Conservation (phyloP, 2,329 filamentous ascomycete species). For the Cercospora sojina region DNA sequence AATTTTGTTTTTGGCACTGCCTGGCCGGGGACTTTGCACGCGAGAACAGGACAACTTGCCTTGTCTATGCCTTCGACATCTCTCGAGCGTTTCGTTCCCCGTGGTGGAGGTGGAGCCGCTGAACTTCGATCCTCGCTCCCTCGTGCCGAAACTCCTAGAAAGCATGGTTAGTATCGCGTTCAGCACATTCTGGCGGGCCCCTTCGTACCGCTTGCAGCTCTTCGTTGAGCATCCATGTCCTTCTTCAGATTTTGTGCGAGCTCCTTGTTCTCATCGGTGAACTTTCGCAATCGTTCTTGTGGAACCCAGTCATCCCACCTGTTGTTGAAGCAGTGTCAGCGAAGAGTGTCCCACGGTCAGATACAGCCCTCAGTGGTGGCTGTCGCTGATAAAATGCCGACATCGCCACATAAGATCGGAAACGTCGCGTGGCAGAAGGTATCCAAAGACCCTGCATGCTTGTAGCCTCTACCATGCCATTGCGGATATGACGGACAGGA, state of each 20-base stretch:
- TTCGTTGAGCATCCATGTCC: slow-evolving; percentile 63
- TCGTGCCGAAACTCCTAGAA: slow-evolving; percentile 56
- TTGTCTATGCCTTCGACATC: slow-evolving; percentile 77
- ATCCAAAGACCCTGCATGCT: background rate
- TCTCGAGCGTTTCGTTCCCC: slow-evolving; percentile 71
- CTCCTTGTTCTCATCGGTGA: slow-evolving; percentile 92
- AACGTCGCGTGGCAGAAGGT: background rate
- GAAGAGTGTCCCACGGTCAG: background rate
- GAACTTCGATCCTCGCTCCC: slow-evolving; percentile 76
- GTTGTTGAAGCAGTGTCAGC: slow-evolving; percentile 20
- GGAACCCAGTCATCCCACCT: slow-evolving; percentile 99
- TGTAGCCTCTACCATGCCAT: background rate
- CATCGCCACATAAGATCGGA: background rate
- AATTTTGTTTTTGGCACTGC: background rate
- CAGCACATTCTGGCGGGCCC: background rate
- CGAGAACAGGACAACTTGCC: slow-evolving; percentile 49
- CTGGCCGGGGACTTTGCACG: background rate
- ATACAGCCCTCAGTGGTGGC: background rate
- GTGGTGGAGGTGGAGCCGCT: slow-evolving; percentile 54
- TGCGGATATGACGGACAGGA: background rate
- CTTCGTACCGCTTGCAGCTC: slow-evolving; percentile 42
- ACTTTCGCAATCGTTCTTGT: slow-evolving; percentile 88
- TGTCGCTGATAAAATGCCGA: background rate
- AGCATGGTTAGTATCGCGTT: background rate
- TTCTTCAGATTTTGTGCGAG: slow-evolving; percentile 72